Percentiles rank a stretch among this genome's conserved stretches.
phyloP scores from a whole-genome alignment of 805 yeast species.

The Wickerhamomyces chambardii region DNA sequence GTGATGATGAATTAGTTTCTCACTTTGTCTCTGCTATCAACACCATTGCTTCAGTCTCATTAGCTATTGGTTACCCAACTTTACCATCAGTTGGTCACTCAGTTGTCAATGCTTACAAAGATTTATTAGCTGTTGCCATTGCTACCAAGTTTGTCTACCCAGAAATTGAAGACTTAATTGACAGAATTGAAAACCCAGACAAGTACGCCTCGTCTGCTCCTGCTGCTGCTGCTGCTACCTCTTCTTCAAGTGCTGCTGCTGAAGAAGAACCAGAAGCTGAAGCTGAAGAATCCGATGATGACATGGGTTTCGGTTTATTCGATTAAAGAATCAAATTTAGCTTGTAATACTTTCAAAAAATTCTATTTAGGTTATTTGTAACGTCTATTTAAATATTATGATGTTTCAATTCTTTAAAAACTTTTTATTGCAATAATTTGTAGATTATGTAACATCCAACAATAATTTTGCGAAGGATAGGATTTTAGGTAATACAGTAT shows the following conservation, averaged over 20 bases:
- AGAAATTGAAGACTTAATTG: constrained; percentile 98
- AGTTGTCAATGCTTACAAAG: constrained; percentile 98
- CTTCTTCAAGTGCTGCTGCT: constrained; percentile 51
- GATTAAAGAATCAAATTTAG: constrained; percentile 47
- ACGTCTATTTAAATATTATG: background rate
- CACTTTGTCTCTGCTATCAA: constrained; percentile 90
- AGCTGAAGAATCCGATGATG: constrained; percentile 59
- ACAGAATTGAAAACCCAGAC: constrained; percentile 99
- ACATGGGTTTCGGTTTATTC: constrained; percentile 99
- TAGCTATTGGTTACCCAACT: constrained; percentile 99
- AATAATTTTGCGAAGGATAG: no score
- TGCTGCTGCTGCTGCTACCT: constrained; percentile 77
- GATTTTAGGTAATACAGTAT: no score
- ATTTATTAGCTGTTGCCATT: constrained; percentile 93
- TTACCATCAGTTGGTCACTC: constrained; percentile 99
- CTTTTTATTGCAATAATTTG: no score
- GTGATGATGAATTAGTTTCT: constrained; percentile 90
- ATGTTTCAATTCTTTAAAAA: background rate
- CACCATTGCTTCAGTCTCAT: constrained; percentile 92
- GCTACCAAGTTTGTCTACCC: constrained; percentile 99
- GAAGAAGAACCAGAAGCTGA: constrained; percentile 70
- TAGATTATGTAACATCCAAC: no score
- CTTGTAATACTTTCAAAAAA: no score
- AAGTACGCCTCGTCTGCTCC: constrained; percentile 99
- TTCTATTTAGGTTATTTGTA: no score